These are phyloP conservation scores for Scedosporium aurantiacum DNA, from an alignment of 2,329 filamentous ascomycete genomes.

Conservation along the genomic window DNA sequence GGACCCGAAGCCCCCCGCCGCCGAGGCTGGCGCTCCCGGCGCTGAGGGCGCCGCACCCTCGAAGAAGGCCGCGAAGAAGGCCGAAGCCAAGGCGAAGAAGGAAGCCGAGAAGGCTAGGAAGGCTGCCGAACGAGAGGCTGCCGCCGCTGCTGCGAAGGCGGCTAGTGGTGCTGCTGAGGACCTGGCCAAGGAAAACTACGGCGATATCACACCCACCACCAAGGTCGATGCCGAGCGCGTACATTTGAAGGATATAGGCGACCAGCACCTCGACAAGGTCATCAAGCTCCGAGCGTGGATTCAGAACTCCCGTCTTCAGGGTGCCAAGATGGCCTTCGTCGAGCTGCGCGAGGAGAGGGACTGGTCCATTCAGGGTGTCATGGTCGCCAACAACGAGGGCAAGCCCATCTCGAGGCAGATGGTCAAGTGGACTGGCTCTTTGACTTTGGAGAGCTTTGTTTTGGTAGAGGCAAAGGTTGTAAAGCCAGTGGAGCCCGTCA, in stretches of 20 bases:
- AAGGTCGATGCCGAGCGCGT: conserved; percentile 45
- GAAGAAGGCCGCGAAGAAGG: conserved; percentile 78
- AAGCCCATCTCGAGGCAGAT: conserved; percentile 66
- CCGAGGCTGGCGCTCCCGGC: conserved; percentile 6
- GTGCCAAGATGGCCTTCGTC: conserved; percentile 84
- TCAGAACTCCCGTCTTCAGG: conserved; percentile 79
- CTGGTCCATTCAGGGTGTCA: conserved; percentile 73
- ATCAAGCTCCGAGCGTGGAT: conserved; percentile 72
- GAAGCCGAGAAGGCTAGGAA: conserved; percentile 69
- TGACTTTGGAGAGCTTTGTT: conserved; percentile 74
- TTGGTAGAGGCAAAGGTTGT: conserved; percentile 70
- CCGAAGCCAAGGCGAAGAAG: conserved; percentile 75
- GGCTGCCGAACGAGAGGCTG: conserved; percentile 64
- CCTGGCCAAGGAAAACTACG: conserved; percentile 68
- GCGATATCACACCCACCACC: conserved; percentile 50
- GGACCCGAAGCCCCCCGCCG: conserved; percentile 2
- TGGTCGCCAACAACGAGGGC: conserved; percentile 62
- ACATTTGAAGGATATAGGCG: conserved; percentile 51
- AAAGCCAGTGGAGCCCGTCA: conserved; percentile 76
- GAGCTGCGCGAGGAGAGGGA: conserved; percentile 67
- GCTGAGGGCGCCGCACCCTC: conserved; percentile 33
- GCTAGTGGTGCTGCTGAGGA: conserved; percentile 57
- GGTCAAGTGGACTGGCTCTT: conserved; percentile 77
- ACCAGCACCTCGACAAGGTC: conserved; percentile 55
- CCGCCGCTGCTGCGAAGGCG: conserved; percentile 55